A percentile compares a stretch with the other conserved stretches of the same genome.
Evolutionary conservation across 257 asterid species (phyloP).

Genomic region (Salvia rosmarinus): DNA sequence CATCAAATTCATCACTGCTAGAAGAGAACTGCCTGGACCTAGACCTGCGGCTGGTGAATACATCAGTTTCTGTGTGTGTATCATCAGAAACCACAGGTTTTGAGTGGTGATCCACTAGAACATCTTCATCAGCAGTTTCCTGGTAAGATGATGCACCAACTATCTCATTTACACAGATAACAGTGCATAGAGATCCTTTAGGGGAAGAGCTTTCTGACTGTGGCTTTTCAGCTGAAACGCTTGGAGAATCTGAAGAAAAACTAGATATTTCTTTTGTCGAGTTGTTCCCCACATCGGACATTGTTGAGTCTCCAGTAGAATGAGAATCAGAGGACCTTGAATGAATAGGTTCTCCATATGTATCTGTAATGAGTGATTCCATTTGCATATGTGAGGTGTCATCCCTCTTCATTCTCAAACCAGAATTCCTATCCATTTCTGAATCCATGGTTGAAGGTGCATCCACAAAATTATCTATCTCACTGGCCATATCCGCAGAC

Average conservation of each 20-base stretch:
- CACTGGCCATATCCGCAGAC: slow-evolving; percentile 77
- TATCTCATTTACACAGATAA: slow-evolving; percentile 34
- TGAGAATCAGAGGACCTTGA: slow-evolving; percentile 59
- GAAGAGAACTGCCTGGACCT: slow-evolving; percentile 45
- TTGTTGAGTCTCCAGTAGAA: slow-evolving; percentile 52
- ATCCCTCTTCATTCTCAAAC: slow-evolving; percentile 55
- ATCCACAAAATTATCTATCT: slow-evolving; percentile 75
- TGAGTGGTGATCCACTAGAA: slow-evolving; percentile 33
- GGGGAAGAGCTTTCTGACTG: slow-evolving; percentile 33
- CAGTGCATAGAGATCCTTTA: slow-evolving; percentile 36
- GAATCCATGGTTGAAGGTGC: slow-evolving; percentile 78
- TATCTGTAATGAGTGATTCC: slow-evolving; percentile 40
- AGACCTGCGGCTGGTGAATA: slow-evolving; percentile 34
- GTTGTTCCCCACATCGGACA: slow-evolving; percentile 53
- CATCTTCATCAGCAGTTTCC: slow-evolving; percentile 35
- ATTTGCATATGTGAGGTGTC: slow-evolving; percentile 41
- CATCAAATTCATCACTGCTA: slow-evolving; percentile 39
- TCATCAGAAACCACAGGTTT: slow-evolving; percentile 35
- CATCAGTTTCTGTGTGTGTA: slow-evolving; percentile 29
- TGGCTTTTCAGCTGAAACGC: slow-evolving; percentile 42
- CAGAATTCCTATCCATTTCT: slow-evolving; percentile 71
- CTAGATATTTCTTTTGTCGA: slow-evolving; percentile 47
- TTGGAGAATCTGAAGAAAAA: slow-evolving; percentile 44
- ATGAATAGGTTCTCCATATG: slow-evolving; percentile 47
- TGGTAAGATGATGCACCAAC: slow-evolving; percentile 37